Base-by-base conservation (phyloP, 2,329 filamentous ascomycete genomes). In the Hypoxylon sp. region DNA sequence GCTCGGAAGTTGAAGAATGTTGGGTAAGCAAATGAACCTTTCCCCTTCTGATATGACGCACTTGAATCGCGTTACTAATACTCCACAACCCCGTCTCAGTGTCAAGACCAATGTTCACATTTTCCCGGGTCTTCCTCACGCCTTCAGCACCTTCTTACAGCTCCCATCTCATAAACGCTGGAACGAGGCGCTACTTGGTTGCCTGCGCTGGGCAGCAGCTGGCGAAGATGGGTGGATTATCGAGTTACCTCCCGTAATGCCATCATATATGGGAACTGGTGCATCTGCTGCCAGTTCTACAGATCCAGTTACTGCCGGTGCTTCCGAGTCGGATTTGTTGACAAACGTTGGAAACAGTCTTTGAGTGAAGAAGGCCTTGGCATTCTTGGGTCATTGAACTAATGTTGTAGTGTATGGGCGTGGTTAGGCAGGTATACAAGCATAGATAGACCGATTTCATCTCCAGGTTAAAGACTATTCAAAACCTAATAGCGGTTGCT, bases 101-200 rank as follows among this genome's bases (percentile, higher is more conserved):
- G 68, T 73, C 4, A 66, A 67, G 29, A 76, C 74, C 13, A 76
- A 73, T 29, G 75, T 77, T 11, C 75, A 78, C 52, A 68, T 78
- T 3, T 78, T 77, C 68, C 70, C 75, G 0, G 77, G 77, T 1
- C 65, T 78, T 8, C 76, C 76, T 1, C 77, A 78, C 42, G 73
- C 62, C 1, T 78, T 78, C 58, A 61, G 63, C 8, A 65, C 56
- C 17, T 76, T 72, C 39, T 42, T 65, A 5, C 66, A 73, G 35
- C 65, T 78, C 5, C 69, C 71, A 3, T 72, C 73, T 2, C 70
- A 67, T n/a, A 71, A 66, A 37, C 64, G 61, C 13, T 74, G 71
- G 71, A 65, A 65, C 19, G 71, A 74, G 26, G 57, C 60, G 5
- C 55, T 65, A 56, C 62, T 67, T 19, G 67, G 69, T 37, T 65